Percentiles rank a stretch among this genome's conserved stretches.
phyloP scores from a whole-genome alignment of 768 basidiomycete genomes.

The Tricholoma saponaceum region DNA sequence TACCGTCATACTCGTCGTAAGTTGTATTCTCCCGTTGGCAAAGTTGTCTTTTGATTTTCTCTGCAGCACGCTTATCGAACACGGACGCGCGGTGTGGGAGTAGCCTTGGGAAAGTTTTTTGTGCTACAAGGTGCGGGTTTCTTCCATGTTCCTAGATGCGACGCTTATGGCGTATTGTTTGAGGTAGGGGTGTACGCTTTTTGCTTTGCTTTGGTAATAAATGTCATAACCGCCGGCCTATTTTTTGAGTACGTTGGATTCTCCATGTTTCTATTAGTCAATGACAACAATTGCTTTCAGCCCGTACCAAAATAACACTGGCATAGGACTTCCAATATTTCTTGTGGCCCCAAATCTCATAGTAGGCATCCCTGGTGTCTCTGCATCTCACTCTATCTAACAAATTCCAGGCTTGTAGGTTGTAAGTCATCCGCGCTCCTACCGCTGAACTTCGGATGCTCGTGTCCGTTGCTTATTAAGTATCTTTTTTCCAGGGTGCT shows the following conservation, averaged over 20 bases:
- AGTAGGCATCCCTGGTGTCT: conserved; percentile 15
- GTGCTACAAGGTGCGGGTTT: conserved; percentile 29
- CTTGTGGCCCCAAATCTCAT: conserved; percentile 33
- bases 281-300: conserved; percentile 13
- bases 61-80: conserved; percentile 26
- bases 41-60: neutral
- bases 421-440: conserved; percentile 18
- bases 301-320: conserved; percentile 25
- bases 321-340: conserved; percentile 33
- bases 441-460: neutral
- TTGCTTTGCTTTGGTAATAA: conserved; percentile 25
- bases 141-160: neutral
- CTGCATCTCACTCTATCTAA: neutral
- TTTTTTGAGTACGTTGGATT: conserved; percentile 29
- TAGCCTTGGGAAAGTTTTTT: conserved; percentile 32
- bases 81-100: conserved; percentile 21
- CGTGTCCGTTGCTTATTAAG: neutral
- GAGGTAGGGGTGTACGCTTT: conserved; percentile 30
- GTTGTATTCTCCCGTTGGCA: conserved; percentile 1
- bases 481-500: conserved; percentile 27
- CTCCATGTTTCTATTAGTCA: neutral
- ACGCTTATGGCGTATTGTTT: neutral
- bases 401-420: conserved; percentile 28
- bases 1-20: conserved; percentile 29
- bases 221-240: conserved; percentile 22